Base-by-base conservation (phyloP, 208 protist species). In the Leishmania gerbilli region DNA sequence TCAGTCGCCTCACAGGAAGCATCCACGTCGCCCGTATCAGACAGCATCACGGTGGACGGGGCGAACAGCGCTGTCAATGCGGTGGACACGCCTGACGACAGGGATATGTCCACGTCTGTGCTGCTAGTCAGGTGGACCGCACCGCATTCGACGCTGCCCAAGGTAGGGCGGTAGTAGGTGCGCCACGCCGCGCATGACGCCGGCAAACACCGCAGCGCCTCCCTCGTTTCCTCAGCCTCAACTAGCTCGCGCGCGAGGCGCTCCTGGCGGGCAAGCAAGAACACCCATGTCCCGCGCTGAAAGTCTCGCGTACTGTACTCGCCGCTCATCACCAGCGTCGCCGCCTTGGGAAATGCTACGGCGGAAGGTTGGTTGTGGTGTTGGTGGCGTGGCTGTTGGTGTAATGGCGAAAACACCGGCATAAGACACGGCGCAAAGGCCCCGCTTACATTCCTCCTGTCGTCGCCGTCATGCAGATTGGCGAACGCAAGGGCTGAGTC, bases 161-260 rank as follows among this genome's bases (percentile, higher is more conserved):
- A 64, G 9, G 68, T 34, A 62, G 34, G 34, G 11, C 47, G 9
- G 47, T 64, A 56, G 65, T 75, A 82, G 1, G 62, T 72, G 31
- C n/a, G 5, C 75, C 77, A 84, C 62, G 85, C 64, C n/a, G 60
- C 34, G 42, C 51, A 75, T 71, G 84, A 81, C 80, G 78, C 82
- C n/a, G 84, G 85, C 74, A 92, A 34, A 11, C 53, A 80, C 37
- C 74, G 76, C 7, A 93, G 72, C 5, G 89, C 89, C 56, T 88
- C 87, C 15, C 79, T 67, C 15, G 84, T 79, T 75, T 91, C 90
- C 67, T 78, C 80, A 47, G 84, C 83, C 49, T 88, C 82, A 45
- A 95, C 75, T 2, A 60, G 51, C 67, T 93, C 85, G n/a, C 92
- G 92, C 75, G 78, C 85, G 7, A 87, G 84, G 72, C 89, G 91